Evolutionary conservation across 169 alveolate genomes (phyloP).

Genomic region (Cyclospora cayetanensis): DNA sequence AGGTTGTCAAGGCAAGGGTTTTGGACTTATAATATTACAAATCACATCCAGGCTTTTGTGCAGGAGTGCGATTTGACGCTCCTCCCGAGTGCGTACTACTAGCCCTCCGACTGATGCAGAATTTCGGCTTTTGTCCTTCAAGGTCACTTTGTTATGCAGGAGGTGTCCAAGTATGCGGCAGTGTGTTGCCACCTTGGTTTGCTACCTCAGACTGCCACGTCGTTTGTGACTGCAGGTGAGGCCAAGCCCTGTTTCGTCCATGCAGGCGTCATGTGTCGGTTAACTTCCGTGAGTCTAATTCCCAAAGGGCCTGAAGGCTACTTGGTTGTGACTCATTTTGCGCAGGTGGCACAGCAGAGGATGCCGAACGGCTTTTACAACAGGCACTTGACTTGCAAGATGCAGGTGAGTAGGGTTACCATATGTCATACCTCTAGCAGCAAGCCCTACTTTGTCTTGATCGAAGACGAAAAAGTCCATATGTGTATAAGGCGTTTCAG

Average conservation of each 20-base stretch:
- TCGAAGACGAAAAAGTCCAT: too few species aligned
- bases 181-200: conserved; percentile 73
- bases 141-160: conserved; percentile 50
- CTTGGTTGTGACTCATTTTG: neutral
- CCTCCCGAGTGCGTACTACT: too few species aligned
- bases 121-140: too few species aligned
- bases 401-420: conserved; percentile 47
- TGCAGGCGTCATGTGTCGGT: neutral
- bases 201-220: conserved; percentile 73
- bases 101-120: too few species aligned
- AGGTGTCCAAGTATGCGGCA: conserved; percentile 49
- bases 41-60: too few species aligned
- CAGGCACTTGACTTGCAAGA: conserved; percentile 67
- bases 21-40: neutral
- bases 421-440: too few species aligned
- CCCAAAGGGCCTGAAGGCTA: neutral
- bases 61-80: too few species aligned
- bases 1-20: conserved; percentile 60
- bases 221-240: conserved; percentile 61
- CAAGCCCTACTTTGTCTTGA: too few species aligned
- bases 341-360: conserved; percentile 60
- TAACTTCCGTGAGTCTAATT: too few species aligned
- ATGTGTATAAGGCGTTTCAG: too few species aligned
- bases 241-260: neutral
- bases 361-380: conserved; percentile 47